Percentiles rank a stretch among this genome's conserved stretches.
Conservation (phyloP, 331 rosid species). For the Quercus lobata region DNA sequence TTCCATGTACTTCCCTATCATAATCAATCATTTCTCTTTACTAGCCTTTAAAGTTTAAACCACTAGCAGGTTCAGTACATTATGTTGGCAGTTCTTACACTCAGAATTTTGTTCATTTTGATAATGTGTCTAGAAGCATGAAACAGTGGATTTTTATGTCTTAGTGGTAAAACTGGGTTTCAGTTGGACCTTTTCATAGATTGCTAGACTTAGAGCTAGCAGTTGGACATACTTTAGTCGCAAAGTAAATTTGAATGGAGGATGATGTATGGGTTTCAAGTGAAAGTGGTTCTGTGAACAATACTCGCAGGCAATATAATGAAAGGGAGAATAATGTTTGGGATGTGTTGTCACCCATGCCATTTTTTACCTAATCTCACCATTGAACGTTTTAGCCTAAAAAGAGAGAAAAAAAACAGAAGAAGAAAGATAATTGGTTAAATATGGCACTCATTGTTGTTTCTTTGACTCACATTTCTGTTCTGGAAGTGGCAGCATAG, state of each 20-base stretch:
- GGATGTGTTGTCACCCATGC: background rate
- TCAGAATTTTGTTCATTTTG: background rate
- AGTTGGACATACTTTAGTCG: background rate
- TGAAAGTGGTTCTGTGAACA: background rate
- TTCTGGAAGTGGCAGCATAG: no score
- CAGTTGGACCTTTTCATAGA: background rate
- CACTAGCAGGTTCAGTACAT: no score
- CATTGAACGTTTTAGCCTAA: no score
- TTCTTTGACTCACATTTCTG: no score
- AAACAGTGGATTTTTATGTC: background rate
- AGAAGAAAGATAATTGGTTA: no score
- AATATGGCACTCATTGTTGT: no score
- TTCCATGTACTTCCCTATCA: no score
- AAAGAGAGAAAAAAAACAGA: no score
- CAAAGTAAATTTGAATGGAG: background rate
- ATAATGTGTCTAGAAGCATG: background rate
- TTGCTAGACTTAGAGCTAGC: background rate
- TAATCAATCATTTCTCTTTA: no score
- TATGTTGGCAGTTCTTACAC: background rate
- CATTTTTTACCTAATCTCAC: no score
- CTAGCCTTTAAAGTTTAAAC: no score
- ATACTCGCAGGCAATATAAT: background rate
- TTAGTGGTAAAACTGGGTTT: background rate
- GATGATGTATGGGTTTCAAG: background rate
- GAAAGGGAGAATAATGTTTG: background rate